phyloP scores from a whole-genome alignment of 2,329 filamentous ascomycete species.

The Zalaria obscura region DNA sequence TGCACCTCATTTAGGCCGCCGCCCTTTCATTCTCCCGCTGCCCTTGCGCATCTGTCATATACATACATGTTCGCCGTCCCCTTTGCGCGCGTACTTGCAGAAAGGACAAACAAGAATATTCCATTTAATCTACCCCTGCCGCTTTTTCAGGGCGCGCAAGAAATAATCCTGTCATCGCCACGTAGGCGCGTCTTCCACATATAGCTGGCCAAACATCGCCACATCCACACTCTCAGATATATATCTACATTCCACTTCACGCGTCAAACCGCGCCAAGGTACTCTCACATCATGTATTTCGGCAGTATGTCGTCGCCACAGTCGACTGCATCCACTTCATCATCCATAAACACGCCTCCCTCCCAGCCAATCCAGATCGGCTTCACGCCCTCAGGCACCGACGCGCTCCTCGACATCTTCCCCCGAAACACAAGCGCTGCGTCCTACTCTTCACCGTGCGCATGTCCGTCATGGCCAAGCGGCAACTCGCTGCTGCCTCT shows the following conservation, averaged over 20 bases:
- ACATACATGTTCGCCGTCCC: background rate
- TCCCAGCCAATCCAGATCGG: conserved; percentile 8
- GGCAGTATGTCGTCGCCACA: conserved; percentile 6
- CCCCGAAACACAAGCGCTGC: conserved; percentile 5
- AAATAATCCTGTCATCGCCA: background rate
- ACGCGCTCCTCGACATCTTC: conserved; percentile 7
- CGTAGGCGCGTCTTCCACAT: background rate
- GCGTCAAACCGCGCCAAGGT: background rate
- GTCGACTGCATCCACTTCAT: conserved; percentile 6
- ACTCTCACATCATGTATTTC: conserved; percentile 4
- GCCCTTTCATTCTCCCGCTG: no score
- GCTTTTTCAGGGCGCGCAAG: background rate
- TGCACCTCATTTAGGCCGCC: background rate
- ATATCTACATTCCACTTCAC: background rate
- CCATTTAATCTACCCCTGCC: no score
- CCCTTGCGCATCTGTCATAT: background rate
- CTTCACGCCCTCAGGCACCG: conserved; percentile 6
- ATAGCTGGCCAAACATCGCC: no score
- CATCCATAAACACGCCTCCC: conserved; percentile 6
- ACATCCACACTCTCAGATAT: background rate
- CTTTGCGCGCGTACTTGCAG: background rate
- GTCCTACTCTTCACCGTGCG: conserved; percentile 5
- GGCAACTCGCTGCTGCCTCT: conserved; percentile 3
- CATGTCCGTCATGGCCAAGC: conserved; percentile 9
- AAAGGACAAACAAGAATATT: no score